These are phyloP conservation scores for Mycena galericulata DNA, from an alignment of 768 basidiomycete genomes.

Conservation along the genomic window DNA sequence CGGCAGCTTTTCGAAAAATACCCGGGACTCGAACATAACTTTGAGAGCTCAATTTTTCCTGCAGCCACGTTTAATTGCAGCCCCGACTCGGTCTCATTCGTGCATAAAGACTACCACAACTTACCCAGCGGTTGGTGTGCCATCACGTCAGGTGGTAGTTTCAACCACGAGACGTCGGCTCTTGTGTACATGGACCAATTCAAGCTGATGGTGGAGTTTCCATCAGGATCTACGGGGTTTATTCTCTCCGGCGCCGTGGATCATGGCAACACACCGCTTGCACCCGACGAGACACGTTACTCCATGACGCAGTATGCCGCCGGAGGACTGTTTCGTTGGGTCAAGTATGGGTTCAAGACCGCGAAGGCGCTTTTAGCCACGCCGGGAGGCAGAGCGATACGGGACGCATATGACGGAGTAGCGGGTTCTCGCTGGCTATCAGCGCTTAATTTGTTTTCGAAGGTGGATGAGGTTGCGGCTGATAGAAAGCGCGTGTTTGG, in stretches of 20 bases:
- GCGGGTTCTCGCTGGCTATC: too few species aligned
- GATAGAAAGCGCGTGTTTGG: too few species aligned
- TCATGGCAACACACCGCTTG: conserved; percentile 2
- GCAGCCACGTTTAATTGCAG: neutral
- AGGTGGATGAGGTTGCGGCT: too few species aligned
- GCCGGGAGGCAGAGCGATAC: too few species aligned
- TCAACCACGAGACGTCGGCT: neutral
- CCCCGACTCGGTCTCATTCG: neutral
- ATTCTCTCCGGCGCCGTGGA: neutral
- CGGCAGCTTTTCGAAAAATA: conserved; percentile 1
- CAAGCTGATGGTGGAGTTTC: neutral
- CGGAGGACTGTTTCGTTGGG: neutral
- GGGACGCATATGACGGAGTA: too few species aligned
- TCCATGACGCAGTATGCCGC: neutral
- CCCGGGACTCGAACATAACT: neutral
- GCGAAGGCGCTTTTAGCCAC: neutral
- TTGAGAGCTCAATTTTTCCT: neutral
- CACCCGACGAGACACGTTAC: neutral
- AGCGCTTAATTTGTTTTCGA: too few species aligned
- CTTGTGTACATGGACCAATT: neutral
- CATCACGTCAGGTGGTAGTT: neutral
- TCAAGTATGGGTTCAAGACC: neutral
- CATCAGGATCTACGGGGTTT: neutral
- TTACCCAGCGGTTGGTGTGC: neutral
- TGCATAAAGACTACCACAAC: neutral